Base-by-base conservation (phyloP, 306 rosid genomes). In the Pyrus pyrifolia region DNA sequence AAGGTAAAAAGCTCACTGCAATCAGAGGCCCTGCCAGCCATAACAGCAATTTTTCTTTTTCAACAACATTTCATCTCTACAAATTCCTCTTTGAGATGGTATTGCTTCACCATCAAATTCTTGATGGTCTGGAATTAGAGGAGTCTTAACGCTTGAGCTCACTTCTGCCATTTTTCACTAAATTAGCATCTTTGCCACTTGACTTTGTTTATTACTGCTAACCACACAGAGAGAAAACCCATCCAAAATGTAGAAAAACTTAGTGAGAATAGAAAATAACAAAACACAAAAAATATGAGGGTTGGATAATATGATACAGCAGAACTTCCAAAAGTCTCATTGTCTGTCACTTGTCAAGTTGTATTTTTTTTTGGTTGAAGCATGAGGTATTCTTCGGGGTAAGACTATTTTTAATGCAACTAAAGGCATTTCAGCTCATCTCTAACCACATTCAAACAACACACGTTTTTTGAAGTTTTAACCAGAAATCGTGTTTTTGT, bases 1-100 rank as follows among this genome's bases (percentile, higher is more conserved):
- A 89, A 68, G 68, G 86, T 51, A 87, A 77, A 40, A 89, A 8
- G 71, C 88, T 85, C 10, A 85, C 88, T 4, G 76, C 79, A 61
- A 89, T 78, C 5, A 89, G 86, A 14, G 93, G 91, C 77, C 83
- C 88, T 62, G 89, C 88, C 11, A 87, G 80, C 85, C 86, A 64
- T 67, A 83, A 4, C n/a, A 85, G 91, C 74, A 58, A 55, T 8
- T 55, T 55, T 52, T 75, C 85, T 81, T 87, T 91, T 68, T 85
- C 82, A 74, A 73, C 30, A 55, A 82, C 38, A n/a, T 38, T 17
- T 11, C 58, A 4, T 27, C 29, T 3, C 76, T 8, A 23, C 8
- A 61, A 19, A 71, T 51, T 59, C 12, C 40, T 17, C 23, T 25
- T 4, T 17, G 40, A 30, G 76, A 59, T 49, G 53, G 6, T 59